Evolutionary conservation across 805 yeast genomes (phyloP), one percentile per base, ranked within the genome.

Genomic region (Cyberlindnera saturnus): DNA sequence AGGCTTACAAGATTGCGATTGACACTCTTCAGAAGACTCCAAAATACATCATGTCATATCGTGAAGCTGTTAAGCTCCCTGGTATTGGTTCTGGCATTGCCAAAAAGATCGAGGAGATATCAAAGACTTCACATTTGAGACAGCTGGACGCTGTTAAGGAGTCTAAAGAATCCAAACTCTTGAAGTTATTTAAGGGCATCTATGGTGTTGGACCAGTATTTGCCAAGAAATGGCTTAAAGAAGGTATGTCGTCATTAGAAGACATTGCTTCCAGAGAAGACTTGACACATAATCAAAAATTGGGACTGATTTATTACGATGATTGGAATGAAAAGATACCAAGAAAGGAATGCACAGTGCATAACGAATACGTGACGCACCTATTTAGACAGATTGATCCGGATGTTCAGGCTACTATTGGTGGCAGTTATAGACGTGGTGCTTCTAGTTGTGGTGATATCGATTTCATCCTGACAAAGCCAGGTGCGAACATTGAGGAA

Each of bases 391-490:
- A 51, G 13, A 43, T 74, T 15, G 75, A 73, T 42, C 55, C 67
- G 0, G 48, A 55, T 1, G 52, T 72, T 18, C 60, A 64, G 28
- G 48, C 67, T 6, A 51, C 62, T 8, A 62, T 73, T 33, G 71
- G 71, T 68, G 82, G 82, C 3, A 74, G 79, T 6, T 77, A 72
- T 53, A 60, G 77, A 30, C 64, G 83, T 17, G 80, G 77, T 3
- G 52, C 62, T n/a, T 37, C 46, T 4, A 54, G 55, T 5, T 70
- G 75, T 46, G 80, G 81, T 1, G 83, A 78, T 50, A 67, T 78
- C 32, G 84, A 78, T 53, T 64, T 75, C 34, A 59, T 78, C 19
- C 41, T 78, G 4, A 70, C 75, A 28, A 64, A 60, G 37, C 50
- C 59, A 14, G 63, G 56, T 5, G 59, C 62, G 1, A 48, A 60